These are phyloP conservation scores for Circinella umbellata DNA, from an alignment of 371 early-diverging fungal species.

Conservation along the genomic window DNA sequence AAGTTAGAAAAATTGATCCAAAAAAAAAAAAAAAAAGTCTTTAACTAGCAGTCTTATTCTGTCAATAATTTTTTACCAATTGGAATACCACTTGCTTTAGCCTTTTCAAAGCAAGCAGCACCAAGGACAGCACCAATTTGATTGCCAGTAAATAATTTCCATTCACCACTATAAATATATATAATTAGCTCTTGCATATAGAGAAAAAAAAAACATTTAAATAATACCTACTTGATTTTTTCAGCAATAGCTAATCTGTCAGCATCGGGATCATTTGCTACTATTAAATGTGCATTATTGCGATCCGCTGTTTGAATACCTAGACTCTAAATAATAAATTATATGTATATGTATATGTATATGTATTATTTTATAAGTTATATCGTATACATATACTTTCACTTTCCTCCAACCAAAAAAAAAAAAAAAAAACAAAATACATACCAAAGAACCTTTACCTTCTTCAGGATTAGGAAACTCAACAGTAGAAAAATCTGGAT, in stretches of 20 bases:
- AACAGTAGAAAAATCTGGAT: slow-evolving; percentile 95
- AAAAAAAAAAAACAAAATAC: neutral
- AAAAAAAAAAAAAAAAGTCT: too few relatives aligned
- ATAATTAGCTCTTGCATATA: neutral
- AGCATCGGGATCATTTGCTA: slow-evolving; percentile 99
- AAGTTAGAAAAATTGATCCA: too few relatives aligned
- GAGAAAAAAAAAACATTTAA: neutral
- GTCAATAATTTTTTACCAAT: too few relatives aligned
- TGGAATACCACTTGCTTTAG: slow-evolving; percentile 54
- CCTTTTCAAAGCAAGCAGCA: slow-evolving; percentile 69
- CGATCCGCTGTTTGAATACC: slow-evolving; percentile 80
- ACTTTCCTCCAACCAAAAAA: too few relatives aligned
- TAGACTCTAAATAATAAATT: slow-evolving; percentile 46
- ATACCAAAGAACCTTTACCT: slow-evolving; percentile 81
- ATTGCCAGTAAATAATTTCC: slow-evolving; percentile 90
- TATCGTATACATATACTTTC: neutral
- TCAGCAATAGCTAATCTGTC: slow-evolving; percentile 94
- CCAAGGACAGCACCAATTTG: slow-evolving; percentile 91
- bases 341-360: neutral
- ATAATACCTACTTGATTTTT: slow-evolving; percentile 52
- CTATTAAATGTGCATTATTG: slow-evolving; percentile 65
- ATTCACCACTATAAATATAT: slow-evolving; percentile 57
- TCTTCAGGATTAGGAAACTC: slow-evolving; percentile 95
- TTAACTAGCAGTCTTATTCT: neutral
- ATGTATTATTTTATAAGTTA: too few relatives aligned